Conservation (phyloP, 768 basidiomycete genomes). For the Pleurotus salmoneostramineus region DNA sequence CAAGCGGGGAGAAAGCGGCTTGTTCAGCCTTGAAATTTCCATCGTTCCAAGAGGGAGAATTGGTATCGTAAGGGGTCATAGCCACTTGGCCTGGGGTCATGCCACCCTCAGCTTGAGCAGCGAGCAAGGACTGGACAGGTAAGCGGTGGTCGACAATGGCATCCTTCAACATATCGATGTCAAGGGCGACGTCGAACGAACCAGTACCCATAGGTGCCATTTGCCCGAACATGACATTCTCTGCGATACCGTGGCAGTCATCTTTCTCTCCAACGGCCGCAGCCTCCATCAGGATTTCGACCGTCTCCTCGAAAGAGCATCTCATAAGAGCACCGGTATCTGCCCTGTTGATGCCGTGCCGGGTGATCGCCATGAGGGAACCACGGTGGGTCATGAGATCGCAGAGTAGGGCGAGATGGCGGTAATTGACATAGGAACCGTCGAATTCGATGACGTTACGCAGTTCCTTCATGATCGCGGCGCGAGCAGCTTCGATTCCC, state of each 20-base stretch:
- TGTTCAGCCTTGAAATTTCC: conserved; percentile 76
- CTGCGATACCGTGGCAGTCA: conserved; percentile 97
- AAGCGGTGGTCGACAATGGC: conserved; percentile 95
- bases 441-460: conserved; percentile 98
- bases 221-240: conserved; percentile 98
- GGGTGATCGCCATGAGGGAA: conserved; percentile 94
- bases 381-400: conserved; percentile 99
- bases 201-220: conserved; percentile 99
- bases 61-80: conserved; percentile 96
- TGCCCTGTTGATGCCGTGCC: conserved; percentile 97
- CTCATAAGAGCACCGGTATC: conserved; percentile 99
- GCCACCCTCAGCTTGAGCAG: conserved; percentile 76
- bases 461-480: conserved; percentile 90
- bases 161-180: conserved; percentile 98
- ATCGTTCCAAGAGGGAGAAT: conserved; percentile 83
- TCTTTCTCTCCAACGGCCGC: conserved; percentile 98
- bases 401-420: conserved; percentile 93
- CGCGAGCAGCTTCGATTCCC: conserved; percentile 95
- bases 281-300: conserved; percentile 99
- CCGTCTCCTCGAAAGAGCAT: conserved; percentile 99
- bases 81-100: conserved; percentile 91
- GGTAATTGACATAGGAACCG: conserved; percentile 98
- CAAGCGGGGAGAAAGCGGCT: conserved; percentile 93
- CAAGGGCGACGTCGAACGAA: conserved; percentile 91
- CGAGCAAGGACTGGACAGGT: conserved; percentile 77